Evolutionary conservation across 2,329 filamentous ascomycete genomes (phyloP), one percentile per base, ranked within the genome.

Genomic region (Zymoseptoria pseudotritici): DNA sequence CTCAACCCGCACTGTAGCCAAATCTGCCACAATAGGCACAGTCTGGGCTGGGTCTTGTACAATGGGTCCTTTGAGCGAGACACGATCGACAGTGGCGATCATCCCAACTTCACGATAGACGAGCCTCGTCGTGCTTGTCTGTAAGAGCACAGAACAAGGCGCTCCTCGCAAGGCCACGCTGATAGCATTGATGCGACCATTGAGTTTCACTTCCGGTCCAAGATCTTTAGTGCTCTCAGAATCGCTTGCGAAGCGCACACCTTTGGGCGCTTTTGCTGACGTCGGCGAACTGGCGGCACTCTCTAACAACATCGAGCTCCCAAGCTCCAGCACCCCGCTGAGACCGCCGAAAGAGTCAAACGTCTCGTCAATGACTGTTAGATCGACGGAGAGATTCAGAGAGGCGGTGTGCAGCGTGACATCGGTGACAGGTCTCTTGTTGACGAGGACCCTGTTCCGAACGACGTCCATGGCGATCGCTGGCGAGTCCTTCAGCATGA

Each of bases 331-430:
- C 56, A 99, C 88, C 65, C 91, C 91, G 72, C 92, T 96, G 51
- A 99, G 78, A 0, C 94, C 94, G 42, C 94, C 94, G 74, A 97
- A 92, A 81, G 90, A 91, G 58, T 85, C 85, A 61, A 97, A 86
- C 0, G 90, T 90, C 68, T 96, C 91, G 67, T 97, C 94, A 21
- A 97, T 77, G 58, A 84, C 83, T 64, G 88, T 86, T 17, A 97
- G 77, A 70, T 97, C 90, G 50, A 97, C 75, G 59, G 86, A 83
- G 9, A 96, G 73, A 60, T 87, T 84, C 1, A 97, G 74, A 5
- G 92, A 91, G 9, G 95, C 79, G 0, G 91, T 95, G 56, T 85
- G 83, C 13, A 96, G 72, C 31, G 89, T 85, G 17, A 89, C 64
- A 6, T 72, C 67, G 3, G 58, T 66, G 31, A 73, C 65, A 8